Evolutionary conservation across 2,329 filamentous ascomycete species (phyloP).

Genomic region (Hypoxylon sp.): DNA sequence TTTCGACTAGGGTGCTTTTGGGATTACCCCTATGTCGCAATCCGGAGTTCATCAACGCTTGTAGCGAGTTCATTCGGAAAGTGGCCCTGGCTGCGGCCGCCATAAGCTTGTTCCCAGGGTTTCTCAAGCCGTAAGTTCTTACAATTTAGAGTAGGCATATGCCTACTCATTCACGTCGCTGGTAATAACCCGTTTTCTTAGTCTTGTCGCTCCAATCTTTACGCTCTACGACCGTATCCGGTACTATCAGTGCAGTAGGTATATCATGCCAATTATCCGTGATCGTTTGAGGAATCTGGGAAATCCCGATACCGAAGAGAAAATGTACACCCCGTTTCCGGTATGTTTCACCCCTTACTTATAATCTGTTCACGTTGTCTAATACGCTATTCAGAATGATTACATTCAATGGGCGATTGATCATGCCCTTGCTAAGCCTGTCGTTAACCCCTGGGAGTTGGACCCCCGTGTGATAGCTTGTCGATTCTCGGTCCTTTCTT

Average conservation of each 20-base stretch:
- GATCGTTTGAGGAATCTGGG: constrained; percentile 46
- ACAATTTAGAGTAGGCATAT: neutral
- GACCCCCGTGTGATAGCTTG: constrained; percentile 51
- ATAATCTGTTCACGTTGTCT: neutral
- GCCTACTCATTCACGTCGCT: neutral
- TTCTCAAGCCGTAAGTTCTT: constrained; percentile 51
- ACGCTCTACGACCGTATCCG: constrained; percentile 51
- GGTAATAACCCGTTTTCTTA: too few relatives aligned
- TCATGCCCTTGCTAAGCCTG: constrained; percentile 50
- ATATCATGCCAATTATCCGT: constrained; percentile 53
- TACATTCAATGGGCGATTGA: constrained; percentile 57
- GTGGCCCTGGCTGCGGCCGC: constrained; percentile 49
- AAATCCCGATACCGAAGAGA: constrained; percentile 34
- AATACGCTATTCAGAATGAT: constrained; percentile 48
- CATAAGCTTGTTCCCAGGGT: constrained; percentile 49
- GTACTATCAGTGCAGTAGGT: constrained; percentile 50
- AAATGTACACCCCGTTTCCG: constrained; percentile 30
- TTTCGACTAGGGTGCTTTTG: constrained; percentile 52
- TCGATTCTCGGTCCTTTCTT: constrained; percentile 52
- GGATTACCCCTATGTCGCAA: constrained; percentile 51
- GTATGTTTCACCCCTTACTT: constrained; percentile 30
- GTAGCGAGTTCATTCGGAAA: constrained; percentile 49
- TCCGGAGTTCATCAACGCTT: constrained; percentile 49
- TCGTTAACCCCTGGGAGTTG: constrained; percentile 47
- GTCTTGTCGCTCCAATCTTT: constrained; percentile 49